Evolutionary conservation across 1,284 basidiomycete species (phyloP), one percentile per base, ranked within the genome.

Genomic region (Cutaneotrichosporon daszewskae): DNA sequence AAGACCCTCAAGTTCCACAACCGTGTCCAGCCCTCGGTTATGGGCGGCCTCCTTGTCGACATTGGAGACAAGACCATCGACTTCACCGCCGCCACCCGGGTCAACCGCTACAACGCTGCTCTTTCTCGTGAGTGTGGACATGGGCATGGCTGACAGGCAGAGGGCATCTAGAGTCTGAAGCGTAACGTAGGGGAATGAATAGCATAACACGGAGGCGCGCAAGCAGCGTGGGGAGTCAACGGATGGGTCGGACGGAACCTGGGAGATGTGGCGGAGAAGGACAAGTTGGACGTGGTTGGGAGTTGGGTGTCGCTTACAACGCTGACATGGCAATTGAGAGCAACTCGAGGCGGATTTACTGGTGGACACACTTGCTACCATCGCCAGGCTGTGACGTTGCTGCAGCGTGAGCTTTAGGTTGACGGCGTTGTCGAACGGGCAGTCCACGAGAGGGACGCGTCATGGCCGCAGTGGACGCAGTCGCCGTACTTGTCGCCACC

Each of bases 21-120:
- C 80, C 88, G 90, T 86, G 84, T 95, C 62, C 91, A 94, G 76
- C 82, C 88, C 36, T 75, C 80, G 14, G 76, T 94, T 49, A 74
- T 95, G 47, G 91, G 90, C 49, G 94, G 94, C 45, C 75, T 97
- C 51, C 77, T 95, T 47, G 85, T 99, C 44, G 94, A 98, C 76
- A 92, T 99, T 69, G 95, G 90, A 57, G 94, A 97, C 77, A 92
- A 92, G 78, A 91, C 88, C 45, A 86, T 69, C 54, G 95, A 98
- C 75, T 79, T 97, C 54, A 90, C 87, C 60, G 92, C 95, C 43
- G 83, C 84, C 41, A 87, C 85, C 50, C 85, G 88, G 49, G 89
- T 98, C 64, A 94, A 84, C 72, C 91, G 91, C 75, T 81, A 96
- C 69, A 97, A 96, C 79, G 79, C 80, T 57, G 79, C 87, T 62